A percentile compares a stretch with the other conserved stretches of the same genome.
Evolutionary conservation across 2,329 filamentous ascomycete genomes (phyloP).

Genomic region (Cladophialophora exuberans): DNA sequence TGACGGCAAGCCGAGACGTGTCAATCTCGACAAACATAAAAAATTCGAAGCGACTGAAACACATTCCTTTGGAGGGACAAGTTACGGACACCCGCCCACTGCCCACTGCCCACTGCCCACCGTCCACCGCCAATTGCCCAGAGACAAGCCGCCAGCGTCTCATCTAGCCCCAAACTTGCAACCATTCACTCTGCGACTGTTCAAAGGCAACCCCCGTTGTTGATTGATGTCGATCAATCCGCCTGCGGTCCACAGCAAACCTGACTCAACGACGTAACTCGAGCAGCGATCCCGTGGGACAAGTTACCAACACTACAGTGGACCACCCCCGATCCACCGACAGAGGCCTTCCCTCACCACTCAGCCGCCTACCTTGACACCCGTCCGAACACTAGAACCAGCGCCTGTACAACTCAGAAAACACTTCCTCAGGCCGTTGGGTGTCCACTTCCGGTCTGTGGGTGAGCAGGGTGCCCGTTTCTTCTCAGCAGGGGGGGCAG

Average conservation of each 20-base stretch:
- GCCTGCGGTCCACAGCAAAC: slow-evolving; percentile 6
- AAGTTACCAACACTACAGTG: background rate
- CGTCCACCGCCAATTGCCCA: no score
- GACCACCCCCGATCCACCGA: background rate
- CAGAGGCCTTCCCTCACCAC: slow-evolving; percentile 4
- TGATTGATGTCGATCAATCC: slow-evolving; percentile 23
- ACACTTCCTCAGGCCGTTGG: background rate
- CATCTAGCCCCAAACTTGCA: slow-evolving; percentile 18
- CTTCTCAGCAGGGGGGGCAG: slow-evolving; percentile 1
- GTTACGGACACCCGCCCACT: slow-evolving; percentile 10
- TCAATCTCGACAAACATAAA: no score
- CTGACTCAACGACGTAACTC: slow-evolving; percentile 11
- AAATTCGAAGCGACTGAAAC: slow-evolving; percentile 2
- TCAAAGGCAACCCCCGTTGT: slow-evolving; percentile 1
- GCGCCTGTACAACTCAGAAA: background rate
- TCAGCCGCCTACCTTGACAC: background rate
- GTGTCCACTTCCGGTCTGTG: slow-evolving; percentile 1
- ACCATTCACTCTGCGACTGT: slow-evolving; percentile 10
- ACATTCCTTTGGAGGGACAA: background rate
- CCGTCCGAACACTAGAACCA: background rate
- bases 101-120: no score
- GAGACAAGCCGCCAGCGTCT: slow-evolving; percentile 16
- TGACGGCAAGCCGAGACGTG: no score
- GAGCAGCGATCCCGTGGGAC: slow-evolving; percentile 13
- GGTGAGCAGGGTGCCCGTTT: slow-evolving; percentile 7